A percentile compares a stretch with the other conserved stretches of the same genome.
Evolutionary conservation across 108 stramenopile species (phyloP).

Genomic region (Mediolabrus comicus): DNA sequence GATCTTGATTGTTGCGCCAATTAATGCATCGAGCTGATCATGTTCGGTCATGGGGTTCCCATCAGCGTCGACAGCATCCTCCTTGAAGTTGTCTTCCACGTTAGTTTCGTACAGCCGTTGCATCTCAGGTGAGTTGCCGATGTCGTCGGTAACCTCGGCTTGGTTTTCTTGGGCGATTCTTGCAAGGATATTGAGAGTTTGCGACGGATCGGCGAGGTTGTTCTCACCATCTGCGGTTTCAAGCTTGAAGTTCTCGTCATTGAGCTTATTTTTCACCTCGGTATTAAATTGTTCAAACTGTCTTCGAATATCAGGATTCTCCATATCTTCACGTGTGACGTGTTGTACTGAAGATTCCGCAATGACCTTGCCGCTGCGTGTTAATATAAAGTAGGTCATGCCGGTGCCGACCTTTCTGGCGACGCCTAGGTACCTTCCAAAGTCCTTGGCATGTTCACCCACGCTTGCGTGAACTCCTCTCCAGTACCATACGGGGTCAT

Average conservation of each 20-base stretch:
- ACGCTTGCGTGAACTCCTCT: not conserved
- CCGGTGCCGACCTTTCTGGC: slow-evolving; percentile 12
- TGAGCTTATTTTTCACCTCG: too few relatives aligned
- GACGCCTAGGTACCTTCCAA: slow-evolving; percentile 10
- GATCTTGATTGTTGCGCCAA: not conserved
- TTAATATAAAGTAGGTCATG: slow-evolving; percentile 40
- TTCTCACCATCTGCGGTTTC: too few relatives aligned
- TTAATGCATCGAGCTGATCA: not conserved
- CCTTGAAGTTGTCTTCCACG: not conserved
- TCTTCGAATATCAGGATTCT: not conserved
- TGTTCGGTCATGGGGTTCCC: too few relatives aligned
- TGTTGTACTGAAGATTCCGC: slow-evolving; percentile 27
- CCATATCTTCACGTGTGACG: slow-evolving; percentile 29
- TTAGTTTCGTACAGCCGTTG: not conserved
- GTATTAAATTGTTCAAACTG: not conserved
- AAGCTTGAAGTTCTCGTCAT: too few relatives aligned
- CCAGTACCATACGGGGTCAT: slow-evolving; percentile 42
- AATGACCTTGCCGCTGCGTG: slow-evolving; percentile 4
- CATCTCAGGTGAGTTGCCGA: not conserved
- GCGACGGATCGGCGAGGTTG: too few relatives aligned
- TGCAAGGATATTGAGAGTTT: too few relatives aligned
- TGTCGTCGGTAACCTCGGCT: too few relatives aligned
- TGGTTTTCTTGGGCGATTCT: not conserved
- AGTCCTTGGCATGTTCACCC: not conserved
- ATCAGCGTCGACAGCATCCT: slow-evolving; percentile 6